phyloP scores from a whole-genome alignment of 176 grass and related monocot genomes.

The Eleusine indica region DNA sequence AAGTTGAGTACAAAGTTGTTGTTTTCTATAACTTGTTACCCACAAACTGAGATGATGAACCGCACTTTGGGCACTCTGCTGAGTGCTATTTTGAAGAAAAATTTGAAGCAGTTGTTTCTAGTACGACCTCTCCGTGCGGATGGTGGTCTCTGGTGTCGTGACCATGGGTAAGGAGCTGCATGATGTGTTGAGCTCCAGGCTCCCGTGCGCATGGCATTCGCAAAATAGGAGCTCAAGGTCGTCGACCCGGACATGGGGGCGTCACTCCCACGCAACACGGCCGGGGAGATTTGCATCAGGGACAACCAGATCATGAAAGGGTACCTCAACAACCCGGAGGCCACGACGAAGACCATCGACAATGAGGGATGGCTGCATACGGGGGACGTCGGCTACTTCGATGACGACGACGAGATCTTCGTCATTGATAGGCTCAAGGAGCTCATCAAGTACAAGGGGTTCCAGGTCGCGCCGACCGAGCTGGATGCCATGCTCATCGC shows the following conservation, averaged over 20 bases:
- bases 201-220: conserved; percentile 90
- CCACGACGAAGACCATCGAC: conserved; percentile 79
- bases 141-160: conserved; percentile 78
- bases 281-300: conserved; percentile 87
- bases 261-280: conserved; percentile 55
- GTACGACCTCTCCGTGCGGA: conserved; percentile 65
- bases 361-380: conserved; percentile 86
- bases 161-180: conserved; percentile 92
- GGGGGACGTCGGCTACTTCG: conserved; percentile 85
- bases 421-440: conserved; percentile 93
- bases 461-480: conserved; percentile 88
- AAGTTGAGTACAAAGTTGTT: no score
- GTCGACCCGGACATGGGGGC: conserved; percentile 64
- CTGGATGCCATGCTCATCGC: conserved; percentile 86
- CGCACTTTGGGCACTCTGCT: no score
- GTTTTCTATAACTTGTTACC: no score
- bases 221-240: conserved; percentile 84
- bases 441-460: conserved; percentile 94
- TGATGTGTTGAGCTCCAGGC: conserved; percentile 59
- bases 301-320: conserved; percentile 95
- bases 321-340: conserved; percentile 77
- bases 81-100: no score
- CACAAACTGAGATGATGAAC: no score
- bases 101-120: not conserved
- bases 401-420: conserved; percentile 89